Evolutionary conservation across 2,329 filamentous ascomycete species (phyloP).

Genomic region (Xylariaceae sp.): DNA sequence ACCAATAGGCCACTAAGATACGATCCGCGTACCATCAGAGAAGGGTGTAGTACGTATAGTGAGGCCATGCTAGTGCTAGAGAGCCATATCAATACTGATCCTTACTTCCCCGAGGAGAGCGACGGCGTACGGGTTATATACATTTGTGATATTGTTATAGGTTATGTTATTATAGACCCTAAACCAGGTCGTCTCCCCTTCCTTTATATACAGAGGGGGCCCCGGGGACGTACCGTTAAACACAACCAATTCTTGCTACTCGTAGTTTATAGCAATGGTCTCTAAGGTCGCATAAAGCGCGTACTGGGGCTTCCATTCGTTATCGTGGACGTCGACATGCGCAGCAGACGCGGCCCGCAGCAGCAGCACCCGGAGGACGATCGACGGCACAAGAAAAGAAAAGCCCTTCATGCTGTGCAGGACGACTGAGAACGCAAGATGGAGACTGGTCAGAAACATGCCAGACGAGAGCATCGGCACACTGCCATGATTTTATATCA

Average conservation of each 20-base stretch:
- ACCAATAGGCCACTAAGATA: constrained; percentile 59
- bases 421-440: no score
- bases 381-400: no score
- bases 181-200: constrained; percentile 46
- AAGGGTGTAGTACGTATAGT: constrained; percentile 52
- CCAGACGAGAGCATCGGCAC: no score
- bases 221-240: constrained; percentile 48
- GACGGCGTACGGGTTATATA: no score
- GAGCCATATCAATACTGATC: no score
- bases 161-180: constrained; percentile 50
- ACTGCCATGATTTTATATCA: no score
- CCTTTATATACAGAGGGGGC: constrained; percentile 37
- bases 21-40: constrained; percentile 54
- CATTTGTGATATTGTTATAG: constrained; percentile 45
- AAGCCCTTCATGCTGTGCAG: no score
- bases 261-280: constrained; percentile 37
- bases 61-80: constrained; percentile 66
- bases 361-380: no score
- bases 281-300: constrained; percentile 22
- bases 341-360: no score
- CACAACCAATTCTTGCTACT: constrained; percentile 36
- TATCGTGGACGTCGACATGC: constrained; percentile 19
- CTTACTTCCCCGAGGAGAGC: background rate
- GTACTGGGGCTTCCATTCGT: constrained; percentile 23
- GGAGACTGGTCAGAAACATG: no score